phyloP scores from a whole-genome alignment of 441 rosid species.

The Gossypium davidsonii region DNA sequence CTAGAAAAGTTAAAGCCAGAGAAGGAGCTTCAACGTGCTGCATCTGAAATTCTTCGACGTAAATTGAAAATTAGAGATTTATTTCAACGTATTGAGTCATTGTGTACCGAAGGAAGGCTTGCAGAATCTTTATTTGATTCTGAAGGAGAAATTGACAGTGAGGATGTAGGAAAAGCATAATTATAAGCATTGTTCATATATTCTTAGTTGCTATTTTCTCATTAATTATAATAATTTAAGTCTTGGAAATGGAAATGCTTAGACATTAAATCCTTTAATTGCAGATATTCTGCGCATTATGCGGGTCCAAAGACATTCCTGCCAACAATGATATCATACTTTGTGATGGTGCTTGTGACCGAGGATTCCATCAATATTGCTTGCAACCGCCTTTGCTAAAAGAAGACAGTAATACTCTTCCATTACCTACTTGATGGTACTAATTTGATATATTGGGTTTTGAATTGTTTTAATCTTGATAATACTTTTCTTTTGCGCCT shows the following conservation, averaged over 20 bases:
- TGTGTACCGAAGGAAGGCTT: conserved; percentile 76
- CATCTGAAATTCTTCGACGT: conserved; percentile 62
- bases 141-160: conserved; percentile 86
- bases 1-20: conserved; percentile 90
- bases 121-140: conserved; percentile 84
- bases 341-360: conserved; percentile 93
- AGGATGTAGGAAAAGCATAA: conserved; percentile 65
- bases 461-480: conserved; percentile 14
- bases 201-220: conserved; percentile 12
- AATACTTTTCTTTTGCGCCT: conserved; percentile 16
- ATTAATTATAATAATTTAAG: conserved; percentile 1
- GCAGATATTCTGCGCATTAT: conserved; percentile 97
- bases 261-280: conserved; percentile 26
- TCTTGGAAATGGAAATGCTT: conserved; percentile 23
- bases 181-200: conserved; percentile 7
- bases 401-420: conserved; percentile 69
- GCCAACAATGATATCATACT: conserved; percentile 85
- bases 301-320: conserved; percentile 78
- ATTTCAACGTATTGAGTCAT: conserved; percentile 63
- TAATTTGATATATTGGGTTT: conserved; percentile 12
- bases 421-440: conserved; percentile 22
- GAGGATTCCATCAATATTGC: conserved; percentile 92
- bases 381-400: conserved; percentile 77
- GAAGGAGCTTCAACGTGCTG: conserved; percentile 93
- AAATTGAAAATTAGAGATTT: conserved; percentile 83